A percentile compares a stretch with the other conserved stretches of the same genome.
phyloP scores from a whole-genome alignment of 2,329 filamentous ascomycete genomes.

The Hypoxylon sp. region DNA sequence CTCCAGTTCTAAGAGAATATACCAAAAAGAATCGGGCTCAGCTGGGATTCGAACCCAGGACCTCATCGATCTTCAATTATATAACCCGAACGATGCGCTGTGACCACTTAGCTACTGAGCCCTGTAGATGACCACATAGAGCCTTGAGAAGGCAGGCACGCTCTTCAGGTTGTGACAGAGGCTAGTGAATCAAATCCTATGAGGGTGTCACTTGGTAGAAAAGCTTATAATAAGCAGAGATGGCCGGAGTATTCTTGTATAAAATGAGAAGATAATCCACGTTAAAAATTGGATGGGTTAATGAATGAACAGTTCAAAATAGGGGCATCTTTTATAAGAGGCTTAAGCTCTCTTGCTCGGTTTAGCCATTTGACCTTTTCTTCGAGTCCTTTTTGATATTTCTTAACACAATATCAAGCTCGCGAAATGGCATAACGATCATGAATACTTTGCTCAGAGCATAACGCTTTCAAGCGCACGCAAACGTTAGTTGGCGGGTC shows the following conservation, averaged over 20 bases:
- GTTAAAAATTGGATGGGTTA: too few species aligned
- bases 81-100: not conserved
- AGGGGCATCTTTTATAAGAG: too few species aligned
- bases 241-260: too few species aligned
- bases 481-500: not conserved
- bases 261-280: too few species aligned
- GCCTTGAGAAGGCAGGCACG: not conserved
- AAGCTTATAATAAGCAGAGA: too few species aligned
- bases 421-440: too few species aligned
- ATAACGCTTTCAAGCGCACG: not conserved
- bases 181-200: not conserved
- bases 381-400: too few species aligned
- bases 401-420: too few species aligned
- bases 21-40: not conserved
- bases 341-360: too few species aligned
- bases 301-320: too few species aligned
- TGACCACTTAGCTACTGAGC: constrained; percentile 6
- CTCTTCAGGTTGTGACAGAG: not conserved
- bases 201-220: not conserved
- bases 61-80: not conserved
- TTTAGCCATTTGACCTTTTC: too few species aligned
- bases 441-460: too few species aligned
- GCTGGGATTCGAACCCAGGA: constrained; percentile 6
- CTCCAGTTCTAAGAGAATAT: not conserved
- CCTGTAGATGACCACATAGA: not conserved